Evolutionary conservation across 805 yeast species (phyloP).

Genomic region (Peterozyma xylosa): DNA sequence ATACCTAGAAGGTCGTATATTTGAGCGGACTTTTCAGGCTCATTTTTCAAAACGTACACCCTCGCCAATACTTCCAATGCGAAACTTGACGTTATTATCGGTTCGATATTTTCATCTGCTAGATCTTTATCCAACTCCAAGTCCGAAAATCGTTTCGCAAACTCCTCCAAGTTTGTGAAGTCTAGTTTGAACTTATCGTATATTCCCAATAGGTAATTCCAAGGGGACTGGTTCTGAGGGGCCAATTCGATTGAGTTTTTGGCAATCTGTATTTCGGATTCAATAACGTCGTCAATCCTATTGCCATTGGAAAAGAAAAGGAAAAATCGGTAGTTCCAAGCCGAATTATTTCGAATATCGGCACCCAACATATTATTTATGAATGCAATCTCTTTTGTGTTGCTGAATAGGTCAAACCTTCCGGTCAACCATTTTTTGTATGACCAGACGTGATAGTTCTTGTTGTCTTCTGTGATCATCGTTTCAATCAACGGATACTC

Average conservation of each 20-base stretch:
- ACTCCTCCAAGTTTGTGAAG: slow-evolving; percentile 31
- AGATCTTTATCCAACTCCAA: slow-evolving; percentile 12
- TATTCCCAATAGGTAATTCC: slow-evolving; percentile 76
- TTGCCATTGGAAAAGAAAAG: slow-evolving; percentile 26
- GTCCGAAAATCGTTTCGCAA: slow-evolving; percentile 36
- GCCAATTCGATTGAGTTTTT: slow-evolving; percentile 42
- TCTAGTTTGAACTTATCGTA: slow-evolving; percentile 20
- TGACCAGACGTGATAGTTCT: slow-evolving; percentile 97
- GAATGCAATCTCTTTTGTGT: slow-evolving; percentile 41
- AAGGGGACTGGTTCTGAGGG: slow-evolving; percentile 78
- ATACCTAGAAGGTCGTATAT: slow-evolving; percentile 45
- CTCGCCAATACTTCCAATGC: slow-evolving; percentile 61
- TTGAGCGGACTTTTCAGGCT: slow-evolving; percentile 25
- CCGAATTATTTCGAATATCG: slow-evolving; percentile 85
- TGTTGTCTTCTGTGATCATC: slow-evolving; percentile 73
- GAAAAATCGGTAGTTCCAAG: slow-evolving; percentile 85
- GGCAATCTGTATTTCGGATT: slow-evolving; percentile 47
- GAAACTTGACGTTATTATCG: slow-evolving; percentile 36
- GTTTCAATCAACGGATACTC: slow-evolving; percentile 61
- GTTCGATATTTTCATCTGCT: slow-evolving; percentile 12
- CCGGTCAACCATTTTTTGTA: slow-evolving; percentile 78
- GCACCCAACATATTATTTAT: slow-evolving; percentile 36
- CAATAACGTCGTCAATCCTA: slow-evolving; percentile 15
- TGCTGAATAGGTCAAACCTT: slow-evolving; percentile 39
- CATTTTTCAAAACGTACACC: slow-evolving; percentile 28